Base-by-base conservation (phyloP, 2,329 filamentous ascomycete species). In the Neospermospora avenae region DNA sequence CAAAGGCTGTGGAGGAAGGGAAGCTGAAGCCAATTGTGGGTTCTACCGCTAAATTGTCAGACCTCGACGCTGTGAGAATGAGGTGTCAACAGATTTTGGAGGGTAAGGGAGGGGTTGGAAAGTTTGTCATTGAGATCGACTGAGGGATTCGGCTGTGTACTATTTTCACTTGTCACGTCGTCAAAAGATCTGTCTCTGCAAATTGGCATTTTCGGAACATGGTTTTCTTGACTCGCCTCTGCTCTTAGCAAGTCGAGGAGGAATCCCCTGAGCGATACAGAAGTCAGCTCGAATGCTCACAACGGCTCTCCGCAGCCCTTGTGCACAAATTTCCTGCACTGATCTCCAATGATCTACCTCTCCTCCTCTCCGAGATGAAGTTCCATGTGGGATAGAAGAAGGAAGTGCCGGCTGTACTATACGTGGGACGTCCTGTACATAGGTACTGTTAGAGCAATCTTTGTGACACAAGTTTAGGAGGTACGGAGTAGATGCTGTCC, bases 31-130 rank as follows among this genome's bases (percentile, higher is more conserved):
- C 71, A 0, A 67, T 77, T 46, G 72, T 77, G 10, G 75, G 75
- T 22, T 69, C 65, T 16, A 70, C 37, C 16, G 72, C 62, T 35
- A 66, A 73, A 37, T 49, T 78, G 45, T 57, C 61, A 13, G 72
- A 79, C 65, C 66, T 76, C 18, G 68, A 74, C 20, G 71, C 64
- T 3, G 73, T 79, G 10, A 70, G 68, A 56, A 67, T 72, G 55
- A 76, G 72, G 5, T 77, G 75, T 60, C 64, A 73, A 49, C 64
- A 74, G 56, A 68, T 75, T 28, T 74, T 73, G 54, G 69, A 71
- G 34, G 74, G 69, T 13, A 75, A 75, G 54, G 77, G 77, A 1
- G 76, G 75, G 1, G 49, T 78, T 34, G 77, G 76, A 13, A 79
- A 78, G 65, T 69, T 74, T 53, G 75, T 79, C 4, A 71, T 77